These are phyloP conservation scores for Heliosperma pusillum DNA, from an alignment of 148 eudicot species.

Conservation along the genomic window DNA sequence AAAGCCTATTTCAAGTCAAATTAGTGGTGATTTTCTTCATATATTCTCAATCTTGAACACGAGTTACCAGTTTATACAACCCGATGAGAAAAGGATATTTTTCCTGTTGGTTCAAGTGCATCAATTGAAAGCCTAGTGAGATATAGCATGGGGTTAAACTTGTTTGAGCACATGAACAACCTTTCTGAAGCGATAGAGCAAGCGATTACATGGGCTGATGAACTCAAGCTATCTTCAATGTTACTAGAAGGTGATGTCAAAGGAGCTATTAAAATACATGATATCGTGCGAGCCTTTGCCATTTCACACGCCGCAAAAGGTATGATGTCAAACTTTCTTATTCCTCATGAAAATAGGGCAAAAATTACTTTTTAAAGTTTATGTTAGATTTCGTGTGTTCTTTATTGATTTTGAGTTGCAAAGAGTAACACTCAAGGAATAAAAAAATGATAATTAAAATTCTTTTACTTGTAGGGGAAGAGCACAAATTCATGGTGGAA, in stretches of 20 bases:
- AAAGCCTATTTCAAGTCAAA: neutral
- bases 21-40: neutral
- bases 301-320: neutral
- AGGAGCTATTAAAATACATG: neutral
- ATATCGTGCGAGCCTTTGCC: constrained; percentile 1
- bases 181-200: neutral
- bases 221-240: constrained; percentile 10
- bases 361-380: too few relatives aligned
- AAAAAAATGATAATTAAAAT: neutral
- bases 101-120: constrained; percentile 1
- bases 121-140: neutral
- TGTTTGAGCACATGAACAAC: neutral
- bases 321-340: neutral
- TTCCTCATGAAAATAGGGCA: neutral
- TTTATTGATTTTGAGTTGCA: too few relatives aligned
- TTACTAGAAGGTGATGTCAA: neutral
- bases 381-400: too few relatives aligned
- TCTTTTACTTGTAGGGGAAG: neutral
- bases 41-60: neutral
- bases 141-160: constrained; percentile 13
- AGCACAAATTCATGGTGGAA: neutral
- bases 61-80: neutral
- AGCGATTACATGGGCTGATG: constrained; percentile 4
- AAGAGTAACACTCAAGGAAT: too few relatives aligned
- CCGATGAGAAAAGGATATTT: neutral